Conservation (phyloP, 208 protist genomes). For the Wallacemonas collosoma region DNA sequence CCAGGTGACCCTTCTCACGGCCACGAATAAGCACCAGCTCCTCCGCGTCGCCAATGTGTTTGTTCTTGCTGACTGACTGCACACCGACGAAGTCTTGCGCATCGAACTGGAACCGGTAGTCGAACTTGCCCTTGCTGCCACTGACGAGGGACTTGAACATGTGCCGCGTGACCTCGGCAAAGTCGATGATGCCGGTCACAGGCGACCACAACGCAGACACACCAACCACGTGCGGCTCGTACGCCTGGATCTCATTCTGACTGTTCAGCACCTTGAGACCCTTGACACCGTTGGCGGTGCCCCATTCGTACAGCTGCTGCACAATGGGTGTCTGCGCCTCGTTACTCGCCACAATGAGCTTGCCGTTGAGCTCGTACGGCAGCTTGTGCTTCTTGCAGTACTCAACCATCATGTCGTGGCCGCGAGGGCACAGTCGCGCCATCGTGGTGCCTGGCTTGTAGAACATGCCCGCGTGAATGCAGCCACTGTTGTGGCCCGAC, state of each 20-base stretch:
- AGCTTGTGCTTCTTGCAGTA: slow-evolving; percentile 88
- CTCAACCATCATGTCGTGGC: slow-evolving; percentile 82
- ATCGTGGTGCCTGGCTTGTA: slow-evolving; percentile 80
- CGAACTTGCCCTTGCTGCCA: slow-evolving; percentile 42
- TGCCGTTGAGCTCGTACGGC: slow-evolving; percentile 81
- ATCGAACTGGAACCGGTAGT: slow-evolving; percentile 65
- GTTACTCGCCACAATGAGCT: slow-evolving; percentile 87
- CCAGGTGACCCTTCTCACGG: slow-evolving; percentile 69
- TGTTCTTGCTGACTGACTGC: slow-evolving; percentile 24
- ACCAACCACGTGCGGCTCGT: slow-evolving; percentile 76
- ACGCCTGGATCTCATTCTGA: slow-evolving; percentile 64
- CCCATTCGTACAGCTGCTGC: slow-evolving; percentile 76
- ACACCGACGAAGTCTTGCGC: slow-evolving; percentile 79
- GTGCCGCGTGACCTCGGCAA: slow-evolving; percentile 64
- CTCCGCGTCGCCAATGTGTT: slow-evolving; percentile 21
- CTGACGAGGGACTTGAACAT: slow-evolving; percentile 66
- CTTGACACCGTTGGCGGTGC: slow-evolving; percentile 83
- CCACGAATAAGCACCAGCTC: slow-evolving; percentile 83
- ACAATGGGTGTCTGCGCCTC: slow-evolving; percentile 51
- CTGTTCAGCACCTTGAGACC: slow-evolving; percentile 65
- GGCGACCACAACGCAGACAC: slow-evolving; percentile 85
- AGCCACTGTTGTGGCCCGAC: slow-evolving; percentile 90
- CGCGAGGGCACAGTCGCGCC: slow-evolving; percentile 84
- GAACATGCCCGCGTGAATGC: slow-evolving; percentile 94
- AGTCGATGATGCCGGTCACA: slow-evolving; percentile 88